Conservation (phyloP, 2,329 filamentous ascomycete genomes). For the Fusarium chuoi region DNA sequence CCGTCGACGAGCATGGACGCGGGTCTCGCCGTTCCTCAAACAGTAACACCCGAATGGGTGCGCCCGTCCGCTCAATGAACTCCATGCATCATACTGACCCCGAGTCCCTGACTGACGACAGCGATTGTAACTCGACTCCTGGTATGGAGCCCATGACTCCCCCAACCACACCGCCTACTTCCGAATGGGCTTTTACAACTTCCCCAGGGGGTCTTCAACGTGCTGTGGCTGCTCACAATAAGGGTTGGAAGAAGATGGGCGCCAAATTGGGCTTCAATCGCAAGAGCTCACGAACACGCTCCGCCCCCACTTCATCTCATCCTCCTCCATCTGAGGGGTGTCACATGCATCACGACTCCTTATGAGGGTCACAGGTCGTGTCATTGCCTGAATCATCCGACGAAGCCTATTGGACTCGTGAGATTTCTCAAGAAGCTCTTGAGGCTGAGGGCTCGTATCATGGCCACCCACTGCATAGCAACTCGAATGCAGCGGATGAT, state of each 20-base stretch:
- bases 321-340: slow-evolving; percentile 50
- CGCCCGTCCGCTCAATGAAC: slow-evolving; percentile 48
- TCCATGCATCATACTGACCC: slow-evolving; percentile 60
- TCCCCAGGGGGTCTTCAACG: slow-evolving; percentile 65
- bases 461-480: slow-evolving; percentile 53
- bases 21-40: slow-evolving; percentile 57
- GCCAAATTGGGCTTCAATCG: slow-evolving; percentile 68
- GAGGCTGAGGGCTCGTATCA: slow-evolving; percentile 60
- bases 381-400: slow-evolving; percentile 55
- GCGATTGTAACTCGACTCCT: slow-evolving; percentile 66
- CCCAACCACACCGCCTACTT: slow-evolving; percentile 75
- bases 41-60: slow-evolving; percentile 49
- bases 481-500: slow-evolving; percentile 28
- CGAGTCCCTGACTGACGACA: slow-evolving; percentile 72
- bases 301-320: slow-evolving; percentile 58
- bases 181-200: slow-evolving; percentile 63
- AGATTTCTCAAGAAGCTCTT: slow-evolving; percentile 20
- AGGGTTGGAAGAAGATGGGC: slow-evolving; percentile 73
- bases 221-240: slow-evolving; percentile 64
- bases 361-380: slow-evolving; percentile 70
- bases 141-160: slow-evolving; percentile 75
- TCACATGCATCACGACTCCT: slow-evolving; percentile 52
- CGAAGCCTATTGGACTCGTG: slow-evolving; percentile 36
- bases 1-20: slow-evolving; percentile 51
- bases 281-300: slow-evolving; percentile 59